A percentile compares a stretch with the other conserved stretches of the same genome.
phyloP scores from a whole-genome alignment of 805 yeast species.

The Nakazawaea holstii region DNA sequence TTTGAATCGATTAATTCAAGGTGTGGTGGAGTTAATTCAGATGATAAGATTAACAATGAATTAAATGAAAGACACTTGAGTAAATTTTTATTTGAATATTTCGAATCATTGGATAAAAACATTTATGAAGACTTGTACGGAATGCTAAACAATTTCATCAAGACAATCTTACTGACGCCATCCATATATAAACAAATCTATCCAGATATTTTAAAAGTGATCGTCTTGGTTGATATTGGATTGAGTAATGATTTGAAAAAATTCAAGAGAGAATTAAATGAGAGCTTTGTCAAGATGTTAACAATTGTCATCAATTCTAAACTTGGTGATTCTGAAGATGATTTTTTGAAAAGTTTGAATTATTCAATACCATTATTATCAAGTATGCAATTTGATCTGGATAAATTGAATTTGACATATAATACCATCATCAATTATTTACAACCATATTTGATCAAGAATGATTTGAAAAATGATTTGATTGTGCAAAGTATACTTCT shows the following conservation, averaged over 20 bases:
- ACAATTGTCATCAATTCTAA: slow-evolving; percentile 3
- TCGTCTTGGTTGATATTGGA: slow-evolving; percentile 49
- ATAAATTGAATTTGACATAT: slow-evolving; percentile 2
- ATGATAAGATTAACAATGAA: slow-evolving; percentile 40
- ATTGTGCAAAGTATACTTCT: not conserved
- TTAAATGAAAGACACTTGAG: slow-evolving; percentile 41
- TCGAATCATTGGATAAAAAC: slow-evolving; percentile 64
- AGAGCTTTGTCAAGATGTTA: slow-evolving; percentile 28
- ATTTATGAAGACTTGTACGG: slow-evolving; percentile 76
- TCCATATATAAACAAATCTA: slow-evolving; percentile 42
- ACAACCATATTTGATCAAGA: slow-evolving; percentile 7
- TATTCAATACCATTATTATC: not conserved
- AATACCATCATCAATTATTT: slow-evolving; percentile 2
- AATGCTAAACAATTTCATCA: slow-evolving; percentile 51
- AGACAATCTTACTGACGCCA: slow-evolving; percentile 46
- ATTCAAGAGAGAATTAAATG: slow-evolving; percentile 29
- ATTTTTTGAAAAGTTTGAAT: slow-evolving; percentile 1
- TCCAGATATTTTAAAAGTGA: slow-evolving; percentile 48
- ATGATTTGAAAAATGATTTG: not conserved
- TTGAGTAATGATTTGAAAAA: slow-evolving; percentile 22
- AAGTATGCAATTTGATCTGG: slow-evolving; percentile 5
- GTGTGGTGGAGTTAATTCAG: slow-evolving; percentile 29
- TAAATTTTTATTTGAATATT: slow-evolving; percentile 54
- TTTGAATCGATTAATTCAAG: slow-evolving; percentile 50
- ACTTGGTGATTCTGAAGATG: not conserved